Conservation (phyloP, 495 filamentous ascomycete genomes). For the Aspergillus conjunctus region DNA sequence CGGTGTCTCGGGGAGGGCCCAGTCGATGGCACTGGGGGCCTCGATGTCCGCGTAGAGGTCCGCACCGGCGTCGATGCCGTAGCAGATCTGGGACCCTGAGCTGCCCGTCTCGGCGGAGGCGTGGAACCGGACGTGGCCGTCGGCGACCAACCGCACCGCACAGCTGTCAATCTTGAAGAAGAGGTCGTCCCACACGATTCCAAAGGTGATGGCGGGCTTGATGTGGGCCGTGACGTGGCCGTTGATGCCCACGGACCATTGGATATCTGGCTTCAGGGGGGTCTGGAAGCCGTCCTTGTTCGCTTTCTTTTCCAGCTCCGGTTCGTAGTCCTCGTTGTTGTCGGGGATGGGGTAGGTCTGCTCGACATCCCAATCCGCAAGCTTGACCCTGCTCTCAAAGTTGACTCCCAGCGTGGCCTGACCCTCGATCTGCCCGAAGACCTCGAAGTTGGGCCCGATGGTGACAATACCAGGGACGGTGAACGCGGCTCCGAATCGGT, state of each 20-base stretch:
- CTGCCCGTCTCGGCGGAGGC: slow-evolving; percentile 2
- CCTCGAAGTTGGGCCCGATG: slow-evolving; percentile 12
- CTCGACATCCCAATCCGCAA: slow-evolving; percentile 12
- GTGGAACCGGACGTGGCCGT: slow-evolving; percentile 14
- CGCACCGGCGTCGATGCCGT: slow-evolving; percentile 12
- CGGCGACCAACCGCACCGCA: slow-evolving; percentile 2
- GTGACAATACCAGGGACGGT: slow-evolving; percentile 16
- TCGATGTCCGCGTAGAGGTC: slow-evolving; percentile 9
- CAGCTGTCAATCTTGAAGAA: slow-evolving; percentile 9
- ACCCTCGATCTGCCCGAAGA: slow-evolving; percentile 13
- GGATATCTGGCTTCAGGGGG: not conserved
- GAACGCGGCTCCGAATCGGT: slow-evolving; percentile 12
- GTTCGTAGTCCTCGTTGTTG: not conserved
- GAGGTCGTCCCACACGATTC: slow-evolving; percentile 1
- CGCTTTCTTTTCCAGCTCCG: not conserved
- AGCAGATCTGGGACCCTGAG: slow-evolving; percentile 2
- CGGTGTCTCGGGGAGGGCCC: slow-evolving; percentile 8
- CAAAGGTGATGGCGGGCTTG: slow-evolving; percentile 11
- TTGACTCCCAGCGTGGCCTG: slow-evolving; percentile 7
- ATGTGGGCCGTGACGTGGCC: slow-evolving; percentile 12
- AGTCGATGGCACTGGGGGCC: slow-evolving; percentile 12
- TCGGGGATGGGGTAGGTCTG: slow-evolving; percentile 13
- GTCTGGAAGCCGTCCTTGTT: not conserved
- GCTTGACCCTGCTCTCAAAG: slow-evolving; percentile 11
- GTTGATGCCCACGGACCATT: slow-evolving; percentile 8